Conservation (phyloP, 2,329 filamentous ascomycete genomes). For the Byssochlamys sp. region DNA sequence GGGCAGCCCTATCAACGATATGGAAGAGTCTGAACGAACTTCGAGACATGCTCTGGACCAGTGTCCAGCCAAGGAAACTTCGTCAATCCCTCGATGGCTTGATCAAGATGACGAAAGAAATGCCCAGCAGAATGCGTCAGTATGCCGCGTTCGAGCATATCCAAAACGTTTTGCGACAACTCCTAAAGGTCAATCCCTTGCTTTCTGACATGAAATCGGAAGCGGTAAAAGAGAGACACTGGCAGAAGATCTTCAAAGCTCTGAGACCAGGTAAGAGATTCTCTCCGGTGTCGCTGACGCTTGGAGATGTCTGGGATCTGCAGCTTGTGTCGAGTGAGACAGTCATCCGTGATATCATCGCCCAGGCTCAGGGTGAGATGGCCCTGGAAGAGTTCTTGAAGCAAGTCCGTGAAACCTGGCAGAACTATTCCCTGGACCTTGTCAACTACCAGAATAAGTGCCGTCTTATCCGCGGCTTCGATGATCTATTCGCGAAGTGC, state of each 20-base stretch:
- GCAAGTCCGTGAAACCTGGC: constrained; percentile 93
- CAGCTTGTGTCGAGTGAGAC: constrained; percentile 79
- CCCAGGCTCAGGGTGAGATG: constrained; percentile 95
- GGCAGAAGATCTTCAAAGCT: constrained; percentile 95
- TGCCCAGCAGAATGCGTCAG: constrained; percentile 97
- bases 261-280: constrained; percentile 88
- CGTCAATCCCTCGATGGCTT: constrained; percentile 79
- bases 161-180: constrained; percentile 75
- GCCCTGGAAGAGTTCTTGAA: constrained; percentile 94
- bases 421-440: constrained; percentile 85
- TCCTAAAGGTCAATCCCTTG: constrained; percentile 82
- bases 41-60: constrained; percentile 85
- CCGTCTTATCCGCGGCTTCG: constrained; percentile 91
- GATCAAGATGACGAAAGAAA: constrained; percentile 96
- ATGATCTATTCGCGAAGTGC: constrained; percentile 95
- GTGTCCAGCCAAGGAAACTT: constrained; percentile 87
- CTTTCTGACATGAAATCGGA: constrained; percentile 90
- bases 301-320: constrained; percentile 98
- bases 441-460: constrained; percentile 98
- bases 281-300: constrained; percentile 83
- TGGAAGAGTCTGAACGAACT: constrained; percentile 95
- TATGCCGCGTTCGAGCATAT: constrained; percentile 99
- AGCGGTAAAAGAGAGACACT: constrained; percentile 89
- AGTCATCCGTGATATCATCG: constrained; percentile 84
- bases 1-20: constrained; percentile 88